Conservation (phyloP, 78 protist genomes). For the Cyanophora paradoxa region DNA sequence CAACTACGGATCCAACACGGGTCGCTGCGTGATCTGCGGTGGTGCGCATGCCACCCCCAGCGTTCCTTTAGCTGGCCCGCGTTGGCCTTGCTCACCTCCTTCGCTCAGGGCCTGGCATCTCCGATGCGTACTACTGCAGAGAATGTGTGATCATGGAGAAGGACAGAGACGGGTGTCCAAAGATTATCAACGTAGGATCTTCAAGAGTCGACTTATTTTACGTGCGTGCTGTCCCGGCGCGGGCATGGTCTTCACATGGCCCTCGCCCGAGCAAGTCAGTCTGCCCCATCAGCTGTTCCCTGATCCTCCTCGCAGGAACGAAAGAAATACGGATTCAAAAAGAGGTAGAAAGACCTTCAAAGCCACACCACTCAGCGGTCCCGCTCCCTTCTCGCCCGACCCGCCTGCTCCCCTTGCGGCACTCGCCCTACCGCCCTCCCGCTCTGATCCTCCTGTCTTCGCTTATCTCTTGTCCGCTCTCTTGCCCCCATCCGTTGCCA, state of each 20-base stretch:
- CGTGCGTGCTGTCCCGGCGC: conserved; percentile 11
- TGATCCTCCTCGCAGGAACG: background rate
- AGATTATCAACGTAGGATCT: conserved; percentile 51
- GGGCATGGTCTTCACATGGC: too few species aligned
- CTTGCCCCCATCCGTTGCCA: too few species aligned
- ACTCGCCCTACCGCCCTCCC: too few species aligned
- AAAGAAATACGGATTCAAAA: background rate
- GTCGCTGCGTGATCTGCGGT: conserved; percentile 56
- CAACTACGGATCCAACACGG: conserved; percentile 46
- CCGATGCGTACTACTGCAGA: conserved; percentile 56
- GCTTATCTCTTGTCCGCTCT: too few species aligned
- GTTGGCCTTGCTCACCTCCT: too few species aligned
- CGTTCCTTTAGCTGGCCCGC: too few species aligned
- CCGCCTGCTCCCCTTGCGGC: too few species aligned
- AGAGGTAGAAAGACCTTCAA: background rate
- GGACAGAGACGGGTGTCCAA: conserved; percentile 52
- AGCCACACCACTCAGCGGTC: too few species aligned
- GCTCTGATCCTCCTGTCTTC: too few species aligned
- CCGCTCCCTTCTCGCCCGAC: too few species aligned
- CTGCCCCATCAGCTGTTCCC: background rate
- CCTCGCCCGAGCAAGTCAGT: background rate
- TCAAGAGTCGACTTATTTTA: conserved; percentile 50
- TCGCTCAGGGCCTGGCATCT: conserved; percentile 40
- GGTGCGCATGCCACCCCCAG: too few species aligned
- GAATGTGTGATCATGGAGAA: conserved; percentile 51